Evolutionary conservation across 2,329 filamentous ascomycete genomes (phyloP).

Genomic region (Allantophomopsis lycopodina): DNA sequence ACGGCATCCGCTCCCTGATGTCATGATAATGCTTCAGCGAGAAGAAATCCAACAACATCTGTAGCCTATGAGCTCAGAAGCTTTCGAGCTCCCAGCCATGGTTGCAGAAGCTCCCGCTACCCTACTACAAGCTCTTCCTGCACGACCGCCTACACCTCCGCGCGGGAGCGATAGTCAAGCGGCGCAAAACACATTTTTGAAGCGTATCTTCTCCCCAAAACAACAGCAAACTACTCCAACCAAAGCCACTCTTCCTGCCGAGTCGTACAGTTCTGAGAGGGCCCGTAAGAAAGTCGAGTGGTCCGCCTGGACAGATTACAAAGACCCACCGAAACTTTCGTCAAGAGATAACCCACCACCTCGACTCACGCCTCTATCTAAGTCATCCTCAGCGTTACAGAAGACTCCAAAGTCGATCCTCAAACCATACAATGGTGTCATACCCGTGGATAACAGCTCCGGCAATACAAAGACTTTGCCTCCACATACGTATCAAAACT

Average conservation of each 20-base stretch:
- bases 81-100: conserved; percentile 16
- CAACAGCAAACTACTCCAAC: conserved; percentile 3
- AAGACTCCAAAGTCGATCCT: conserved; percentile 60
- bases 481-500: conserved; percentile 31
- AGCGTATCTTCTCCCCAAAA: conserved; percentile 20
- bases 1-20: too few relatives aligned
- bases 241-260: conserved; percentile 17
- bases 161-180: conserved; percentile 21
- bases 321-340: conserved; percentile 24
- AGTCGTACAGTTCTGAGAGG: conserved; percentile 11
- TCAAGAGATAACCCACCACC: conserved; percentile 3
- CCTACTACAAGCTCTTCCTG: conserved; percentile 34
- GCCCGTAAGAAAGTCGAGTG: conserved; percentile 43
- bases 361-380: conserved; percentile 7
- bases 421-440: conserved; percentile 42
- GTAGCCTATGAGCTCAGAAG: neutral
- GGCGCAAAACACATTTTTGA: conserved; percentile 17
- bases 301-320: conserved; percentile 41
- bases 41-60: too few relatives aligned
- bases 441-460: conserved; percentile 5
- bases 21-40: too few relatives aligned
- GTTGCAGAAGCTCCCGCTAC: conserved; percentile 11
- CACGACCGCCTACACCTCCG: conserved; percentile 56
- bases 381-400: conserved; percentile 26
- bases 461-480: conserved; percentile 6